phyloP scores from a whole-genome alignment of 2,329 filamentous ascomycete species.

The Diplocarpon mali region DNA sequence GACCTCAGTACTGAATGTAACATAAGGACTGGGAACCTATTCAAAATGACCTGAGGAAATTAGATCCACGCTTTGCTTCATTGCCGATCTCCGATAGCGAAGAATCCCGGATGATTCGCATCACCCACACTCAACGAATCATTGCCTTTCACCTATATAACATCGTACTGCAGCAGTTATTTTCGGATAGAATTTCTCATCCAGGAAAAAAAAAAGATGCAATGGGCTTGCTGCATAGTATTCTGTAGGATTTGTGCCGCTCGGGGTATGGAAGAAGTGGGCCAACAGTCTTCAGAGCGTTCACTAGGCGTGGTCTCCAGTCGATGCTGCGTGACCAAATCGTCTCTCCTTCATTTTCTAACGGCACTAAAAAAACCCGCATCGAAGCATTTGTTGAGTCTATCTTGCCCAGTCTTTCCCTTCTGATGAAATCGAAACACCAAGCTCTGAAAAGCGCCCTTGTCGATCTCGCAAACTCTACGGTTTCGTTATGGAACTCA shows the following conservation, averaged over 20 bases:
- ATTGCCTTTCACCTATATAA: not conserved
- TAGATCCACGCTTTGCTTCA: not conserved
- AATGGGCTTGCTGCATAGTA: not conserved
- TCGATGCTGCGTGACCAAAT: too few species aligned
- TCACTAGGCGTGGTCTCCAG: not conserved
- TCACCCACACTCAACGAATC: not conserved
- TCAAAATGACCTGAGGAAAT: not conserved
- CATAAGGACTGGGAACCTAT: not conserved
- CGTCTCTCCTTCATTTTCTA: too few species aligned
- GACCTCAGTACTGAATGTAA: too few species aligned
- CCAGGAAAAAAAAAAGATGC: not conserved
- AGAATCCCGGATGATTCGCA: not conserved
- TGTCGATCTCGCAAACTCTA: not conserved
- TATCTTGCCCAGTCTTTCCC: not conserved
- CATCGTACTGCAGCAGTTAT: not conserved
- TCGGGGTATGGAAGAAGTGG: not conserved
- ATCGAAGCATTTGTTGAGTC: not conserved
- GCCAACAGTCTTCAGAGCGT: not conserved
- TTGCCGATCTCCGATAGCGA: not conserved
- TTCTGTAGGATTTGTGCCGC: not conserved
- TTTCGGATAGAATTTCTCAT: not conserved
- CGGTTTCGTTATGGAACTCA: not conserved
- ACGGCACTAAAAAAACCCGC: not conserved
- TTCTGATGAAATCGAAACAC: not conserved
- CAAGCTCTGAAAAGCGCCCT: not conserved